Evolutionary conservation across 2,329 filamentous ascomycete species (phyloP).

Genomic region (Orbilia brochopaga): DNA sequence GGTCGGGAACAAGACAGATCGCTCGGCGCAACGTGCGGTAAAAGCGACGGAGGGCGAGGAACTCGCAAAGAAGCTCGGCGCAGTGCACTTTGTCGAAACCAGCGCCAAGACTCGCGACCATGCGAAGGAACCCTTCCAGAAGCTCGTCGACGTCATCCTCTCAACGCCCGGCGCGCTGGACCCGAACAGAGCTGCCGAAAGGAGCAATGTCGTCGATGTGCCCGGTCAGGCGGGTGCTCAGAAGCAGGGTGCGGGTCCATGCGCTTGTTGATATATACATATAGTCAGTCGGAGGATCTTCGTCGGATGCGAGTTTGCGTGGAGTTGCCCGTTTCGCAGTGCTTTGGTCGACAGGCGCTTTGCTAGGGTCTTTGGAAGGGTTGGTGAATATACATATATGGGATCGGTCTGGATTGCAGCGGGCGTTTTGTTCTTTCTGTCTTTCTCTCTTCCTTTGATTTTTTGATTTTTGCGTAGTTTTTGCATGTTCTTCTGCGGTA

Average conservation of each 20-base stretch:
- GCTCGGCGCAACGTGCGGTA: constrained; percentile 60
- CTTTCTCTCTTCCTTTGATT: constrained; percentile 7
- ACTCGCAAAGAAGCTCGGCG: constrained; percentile 61
- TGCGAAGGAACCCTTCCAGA: constrained; percentile 63
- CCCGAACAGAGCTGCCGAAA: constrained; percentile 52
- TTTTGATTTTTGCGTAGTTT: constrained; percentile 9
- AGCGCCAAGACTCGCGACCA: constrained; percentile 65
- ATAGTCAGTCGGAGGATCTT: background rate
- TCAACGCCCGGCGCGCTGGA: constrained; percentile 60
- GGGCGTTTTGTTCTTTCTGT: constrained; percentile 40
- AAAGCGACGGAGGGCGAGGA: constrained; percentile 61
- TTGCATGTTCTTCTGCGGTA: constrained; percentile 15
- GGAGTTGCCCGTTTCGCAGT: background rate
- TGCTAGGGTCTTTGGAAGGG: constrained; percentile 15
- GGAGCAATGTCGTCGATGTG: constrained; percentile 52
- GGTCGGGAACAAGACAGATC: constrained; percentile 65
- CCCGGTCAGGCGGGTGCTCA: constrained; percentile 41
- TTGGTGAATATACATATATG: constrained; percentile 29
- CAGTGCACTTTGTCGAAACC: constrained; percentile 63
- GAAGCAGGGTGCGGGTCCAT: constrained; percentile 43
- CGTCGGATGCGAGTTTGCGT: background rate
- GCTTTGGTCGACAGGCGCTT: background rate
- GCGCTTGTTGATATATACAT: constrained; percentile 52
- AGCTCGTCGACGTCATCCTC: constrained; percentile 63
- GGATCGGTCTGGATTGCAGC: constrained; percentile 29